phyloP scores from a whole-genome alignment of 352 stramenopile genomes.

The Pythium insidiosum region DNA sequence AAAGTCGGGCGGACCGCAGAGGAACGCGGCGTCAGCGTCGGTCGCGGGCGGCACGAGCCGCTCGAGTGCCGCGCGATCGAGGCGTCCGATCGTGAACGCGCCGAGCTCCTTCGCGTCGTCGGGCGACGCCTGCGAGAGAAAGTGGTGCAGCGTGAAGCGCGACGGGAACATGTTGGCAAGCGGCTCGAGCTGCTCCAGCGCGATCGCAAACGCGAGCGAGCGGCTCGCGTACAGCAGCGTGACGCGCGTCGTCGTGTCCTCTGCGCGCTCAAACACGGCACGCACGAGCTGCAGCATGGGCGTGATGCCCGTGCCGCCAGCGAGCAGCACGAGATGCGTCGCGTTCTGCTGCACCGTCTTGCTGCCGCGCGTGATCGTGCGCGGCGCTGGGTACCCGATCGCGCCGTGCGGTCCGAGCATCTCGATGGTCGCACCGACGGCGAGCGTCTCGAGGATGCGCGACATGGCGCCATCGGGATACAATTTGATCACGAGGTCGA shows the following conservation, averaged over 20 bases:
- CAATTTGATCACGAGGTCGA: conserved; percentile 74
- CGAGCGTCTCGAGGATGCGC: conserved; percentile 49
- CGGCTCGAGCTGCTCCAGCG: conserved; percentile 60
- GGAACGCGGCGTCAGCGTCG: conserved; percentile 44
- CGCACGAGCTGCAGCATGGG: conserved; percentile 81
- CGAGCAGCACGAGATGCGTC: conserved; percentile 65
- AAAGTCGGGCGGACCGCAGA: conserved; percentile 68
- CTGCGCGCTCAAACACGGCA: conserved; percentile 43
- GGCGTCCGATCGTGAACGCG: conserved; percentile 35
- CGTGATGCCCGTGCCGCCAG: conserved; percentile 69
- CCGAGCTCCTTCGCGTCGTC: conserved; percentile 40
- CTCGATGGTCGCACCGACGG: conserved; percentile 47
- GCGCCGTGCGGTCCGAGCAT: conserved; percentile 65
- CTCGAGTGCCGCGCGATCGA: conserved; percentile 35
- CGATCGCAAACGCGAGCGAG: conserved; percentile 60
- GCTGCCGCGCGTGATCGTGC: conserved; percentile 35
- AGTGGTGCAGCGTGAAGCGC: conserved; percentile 57
- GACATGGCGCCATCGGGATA: conserved; percentile 72
- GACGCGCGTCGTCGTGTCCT: conserved; percentile 44
- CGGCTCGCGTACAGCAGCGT: conserved; percentile 73
- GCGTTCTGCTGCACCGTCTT: conserved; percentile 28
- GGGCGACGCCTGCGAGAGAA: conserved; percentile 36
- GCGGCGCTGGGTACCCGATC: conserved; percentile 48
- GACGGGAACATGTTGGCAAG: conserved; percentile 70
- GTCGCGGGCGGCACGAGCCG: conserved; percentile 32